Base-by-base conservation (phyloP, 2,329 filamentous ascomycete genomes). In the Clarireedia monteithiana region DNA sequence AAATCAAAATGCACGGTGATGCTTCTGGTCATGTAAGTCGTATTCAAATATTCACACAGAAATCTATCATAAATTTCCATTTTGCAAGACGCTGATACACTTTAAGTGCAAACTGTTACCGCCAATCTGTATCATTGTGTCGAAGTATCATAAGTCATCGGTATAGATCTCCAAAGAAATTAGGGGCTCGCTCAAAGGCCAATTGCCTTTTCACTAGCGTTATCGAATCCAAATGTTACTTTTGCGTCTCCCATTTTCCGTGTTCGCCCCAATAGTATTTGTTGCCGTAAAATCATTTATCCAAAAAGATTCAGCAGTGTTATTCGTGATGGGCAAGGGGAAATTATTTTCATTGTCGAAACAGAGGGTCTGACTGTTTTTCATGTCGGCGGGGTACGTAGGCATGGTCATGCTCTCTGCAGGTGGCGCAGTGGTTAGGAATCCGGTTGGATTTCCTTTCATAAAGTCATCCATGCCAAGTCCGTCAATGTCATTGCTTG, bases 401-500 rank as follows among this genome's bases (percentile, higher is more conserved):
- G 54, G 53, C 12, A 55, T 60, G 12, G 63, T 57, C 12, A 68
- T 53, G 23, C 63, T 58, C 36, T 65, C 55, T 26, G 60, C 62
- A 15, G 52, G 45, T 38, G 40, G 47, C 7, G 50, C 26, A 45
- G 58, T 15, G 17, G 55, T 44, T 48, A 48, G 5, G 36, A 48
- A 64, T 9, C 51, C 48, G 20, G 55, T 62, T 7, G 59, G 50
- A 14, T 61, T 55, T 15, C 60, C 59, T 63, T 79, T 78, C 63
- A 78, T 75, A 65, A 83, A 81, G 56, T 77, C 77, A 58, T 81
- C 76, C 60, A 81, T 77, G 63, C 82, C 80, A 56, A 82, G 73
- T 61, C 70, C 72, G 49, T 72, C 73, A 48, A 82, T 64, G 55
- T 80, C 77, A 57, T 71, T 72, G 52, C 70, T 68, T 50, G 75